Conservation (phyloP, 1,284 basidiomycete species). For the Ustilago vetiveriae region DNA sequence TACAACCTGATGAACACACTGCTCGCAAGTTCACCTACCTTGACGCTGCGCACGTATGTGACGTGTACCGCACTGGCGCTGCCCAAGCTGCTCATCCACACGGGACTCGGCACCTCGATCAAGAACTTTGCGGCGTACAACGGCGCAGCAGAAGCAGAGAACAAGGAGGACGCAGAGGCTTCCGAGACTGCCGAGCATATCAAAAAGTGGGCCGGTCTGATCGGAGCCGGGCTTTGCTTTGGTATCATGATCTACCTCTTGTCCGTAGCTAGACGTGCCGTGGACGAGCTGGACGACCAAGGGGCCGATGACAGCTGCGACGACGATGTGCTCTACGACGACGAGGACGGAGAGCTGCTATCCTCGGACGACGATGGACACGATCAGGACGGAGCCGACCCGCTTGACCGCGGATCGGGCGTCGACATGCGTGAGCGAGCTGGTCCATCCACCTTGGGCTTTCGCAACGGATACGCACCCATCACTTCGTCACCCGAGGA, state of each 20-base stretch:
- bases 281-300: constrained; percentile 75
- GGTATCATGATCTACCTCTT: constrained; percentile 81
- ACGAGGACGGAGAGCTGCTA: constrained; percentile 30
- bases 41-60: constrained; percentile 80
- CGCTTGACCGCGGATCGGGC: constrained; percentile 14
- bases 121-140: constrained; percentile 81
- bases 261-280: constrained; percentile 79
- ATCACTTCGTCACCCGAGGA: constrained; percentile 40
- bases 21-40: constrained; percentile 83
- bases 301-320: constrained; percentile 16
- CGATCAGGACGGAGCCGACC: constrained; percentile 2
- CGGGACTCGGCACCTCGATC: constrained; percentile 81
- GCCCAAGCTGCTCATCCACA: constrained; percentile 86
- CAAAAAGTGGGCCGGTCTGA: constrained; percentile 75
- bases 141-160: constrained; percentile 35
- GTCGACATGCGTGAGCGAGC: constrained; percentile 49
- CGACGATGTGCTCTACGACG: constrained; percentile 32
- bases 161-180: constrained; percentile 49
- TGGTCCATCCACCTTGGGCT: constrained; percentile 41
- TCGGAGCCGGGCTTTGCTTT: constrained; percentile 78
- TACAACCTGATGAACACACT: constrained; percentile 89
- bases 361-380: constrained; percentile 24
- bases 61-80: constrained; percentile 82
- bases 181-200: constrained; percentile 70
- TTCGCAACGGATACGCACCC: constrained; percentile 47